phyloP scores from a whole-genome alignment of 1,139 yeast genomes.

The Pichia sp. region DNA sequence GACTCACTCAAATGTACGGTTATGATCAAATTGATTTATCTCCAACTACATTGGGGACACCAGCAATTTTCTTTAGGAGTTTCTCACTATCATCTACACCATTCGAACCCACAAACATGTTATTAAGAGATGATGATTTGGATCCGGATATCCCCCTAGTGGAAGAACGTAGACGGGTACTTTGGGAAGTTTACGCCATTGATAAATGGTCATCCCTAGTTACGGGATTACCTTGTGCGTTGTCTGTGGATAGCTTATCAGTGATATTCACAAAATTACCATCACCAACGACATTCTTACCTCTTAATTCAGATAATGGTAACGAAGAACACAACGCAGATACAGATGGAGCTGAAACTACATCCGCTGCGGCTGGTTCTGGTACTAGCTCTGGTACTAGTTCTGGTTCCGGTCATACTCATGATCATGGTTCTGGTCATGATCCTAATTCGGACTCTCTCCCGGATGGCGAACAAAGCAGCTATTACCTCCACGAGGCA shows the following conservation, averaged over 20 bases:
- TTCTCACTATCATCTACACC: constrained; percentile 9
- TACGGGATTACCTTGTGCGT: constrained; percentile 26
- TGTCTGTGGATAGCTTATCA: constrained; percentile 21
- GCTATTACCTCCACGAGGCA: constrained; percentile 24
- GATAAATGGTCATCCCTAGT: constrained; percentile 27
- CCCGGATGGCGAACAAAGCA: constrained; percentile 9
- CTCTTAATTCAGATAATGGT: constrained; percentile 10
- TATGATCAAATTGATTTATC: constrained; percentile 25
- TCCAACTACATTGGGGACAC: constrained; percentile 15
- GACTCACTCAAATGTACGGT: constrained; percentile 24
- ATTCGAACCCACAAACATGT: constrained; percentile 7
- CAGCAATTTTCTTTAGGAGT: constrained; percentile 15
- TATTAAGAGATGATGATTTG: constrained; percentile 18
- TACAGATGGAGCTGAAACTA: not conserved
- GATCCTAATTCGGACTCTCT: not conserved
- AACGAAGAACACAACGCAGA: not conserved
- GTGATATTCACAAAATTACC: constrained; percentile 25
- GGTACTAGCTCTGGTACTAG: not conserved
- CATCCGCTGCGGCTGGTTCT: not conserved
- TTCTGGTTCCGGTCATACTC: not conserved
- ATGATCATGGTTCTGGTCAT: not conserved
- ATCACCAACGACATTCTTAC: constrained; percentile 23
- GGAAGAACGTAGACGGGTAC: constrained; percentile 24
- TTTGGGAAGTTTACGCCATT: constrained; percentile 24
- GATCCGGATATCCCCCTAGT: constrained; percentile 20